A percentile compares a stretch with the other conserved stretches of the same genome.
Evolutionary conservation across 163 green algal genomes (phyloP).

Genomic region (Prototheca stagnorum): DNA sequence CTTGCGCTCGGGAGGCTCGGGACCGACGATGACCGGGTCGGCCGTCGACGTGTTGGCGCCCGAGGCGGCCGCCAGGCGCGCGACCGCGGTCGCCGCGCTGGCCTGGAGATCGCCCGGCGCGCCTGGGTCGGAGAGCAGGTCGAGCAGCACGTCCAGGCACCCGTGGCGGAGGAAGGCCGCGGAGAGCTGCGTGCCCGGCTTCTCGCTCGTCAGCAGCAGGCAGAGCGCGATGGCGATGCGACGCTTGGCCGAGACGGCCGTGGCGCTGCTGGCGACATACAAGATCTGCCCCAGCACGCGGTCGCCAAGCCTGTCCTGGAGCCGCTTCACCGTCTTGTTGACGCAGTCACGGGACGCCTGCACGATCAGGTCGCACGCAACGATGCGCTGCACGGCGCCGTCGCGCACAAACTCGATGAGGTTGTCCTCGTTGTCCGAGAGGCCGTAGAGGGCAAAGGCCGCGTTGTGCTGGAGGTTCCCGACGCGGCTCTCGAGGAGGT

Average conservation of each 20-base stretch:
- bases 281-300: conserved; percentile 68
- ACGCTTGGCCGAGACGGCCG: conserved; percentile 28
- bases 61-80: conserved; percentile 8
- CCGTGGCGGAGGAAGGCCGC: conserved; percentile 54
- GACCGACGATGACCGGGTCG: not conserved
- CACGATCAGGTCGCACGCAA: conserved; percentile 69
- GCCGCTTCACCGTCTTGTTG: conserved; percentile 85
- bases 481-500: conserved; percentile 75
- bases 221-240: conserved; percentile 63
- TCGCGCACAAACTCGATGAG: conserved; percentile 79
- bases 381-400: conserved; percentile 66
- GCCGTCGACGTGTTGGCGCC: not conserved
- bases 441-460: conserved; percentile 88
- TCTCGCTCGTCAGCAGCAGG: conserved; percentile 40
- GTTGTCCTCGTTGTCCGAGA: conserved; percentile 97
- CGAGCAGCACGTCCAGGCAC: conserved; percentile 39
- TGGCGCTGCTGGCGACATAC: conserved; percentile 38
- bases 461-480: conserved; percentile 88
- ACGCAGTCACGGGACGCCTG: conserved; percentile 85
- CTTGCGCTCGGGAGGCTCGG: conserved; percentile 6
- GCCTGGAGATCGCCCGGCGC: conserved; percentile 6
- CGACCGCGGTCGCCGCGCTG: conserved; percentile 6
- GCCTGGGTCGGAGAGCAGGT: conserved; percentile 28
- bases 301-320: conserved; percentile 63
- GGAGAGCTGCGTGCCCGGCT: conserved; percentile 26